Evolutionary conservation across 139 green algal species (phyloP), one percentile per base, ranked within the genome.

Genomic region (Coelastrella sp.): DNA sequence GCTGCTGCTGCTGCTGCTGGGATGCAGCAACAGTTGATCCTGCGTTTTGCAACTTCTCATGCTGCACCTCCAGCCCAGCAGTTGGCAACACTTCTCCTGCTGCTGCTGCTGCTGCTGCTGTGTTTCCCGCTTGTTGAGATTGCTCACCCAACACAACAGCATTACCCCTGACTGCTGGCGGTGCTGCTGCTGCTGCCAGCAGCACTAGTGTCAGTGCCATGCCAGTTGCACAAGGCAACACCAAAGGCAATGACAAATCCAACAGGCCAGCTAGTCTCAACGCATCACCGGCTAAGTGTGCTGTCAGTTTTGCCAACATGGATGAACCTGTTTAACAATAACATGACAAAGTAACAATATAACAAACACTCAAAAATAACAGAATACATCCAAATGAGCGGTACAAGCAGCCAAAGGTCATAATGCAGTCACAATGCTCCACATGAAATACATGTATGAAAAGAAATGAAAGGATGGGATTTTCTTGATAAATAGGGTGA

Each of bases 271-370:
- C 94, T 5, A 96, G 5, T 2, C 67, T n/a, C 74, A 98, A 84
- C 4, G 96, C 96, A 81, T 99, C 91, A 1, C 57, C 83, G 2
- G 91, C 91, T 59, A 99, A 86, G 30, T 93, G 60, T 51, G 92
- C 94, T 57, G 88, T 89, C 4, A 99, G 69, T 63, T 94, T 94
- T 2, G 90, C 91, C 48, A 99, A 85, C 34, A 99, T 89, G 0
- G 94, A 97, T 5, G 94, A 98, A 5, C 96, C 97, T n/a, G 94
- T 93, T n/a, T n/a, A 0, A 5, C 34, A 76, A 38, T 35, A n/a
- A n/a, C n/a, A n/a, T n/a, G n/a, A n/a, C n/a, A n/a, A n/a, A n/a
- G n/a, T n/a, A n/a, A n/a, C n/a, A n/a, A n/a, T n/a, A n/a, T n/a
- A n/a, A n/a, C n/a, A n/a, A n/a, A n/a, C n/a, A n/a, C n/a, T n/a